These are phyloP conservation scores for Xylaria sp. DNA, from an alignment of 495 filamentous ascomycete genomes.

Conservation along the genomic window DNA sequence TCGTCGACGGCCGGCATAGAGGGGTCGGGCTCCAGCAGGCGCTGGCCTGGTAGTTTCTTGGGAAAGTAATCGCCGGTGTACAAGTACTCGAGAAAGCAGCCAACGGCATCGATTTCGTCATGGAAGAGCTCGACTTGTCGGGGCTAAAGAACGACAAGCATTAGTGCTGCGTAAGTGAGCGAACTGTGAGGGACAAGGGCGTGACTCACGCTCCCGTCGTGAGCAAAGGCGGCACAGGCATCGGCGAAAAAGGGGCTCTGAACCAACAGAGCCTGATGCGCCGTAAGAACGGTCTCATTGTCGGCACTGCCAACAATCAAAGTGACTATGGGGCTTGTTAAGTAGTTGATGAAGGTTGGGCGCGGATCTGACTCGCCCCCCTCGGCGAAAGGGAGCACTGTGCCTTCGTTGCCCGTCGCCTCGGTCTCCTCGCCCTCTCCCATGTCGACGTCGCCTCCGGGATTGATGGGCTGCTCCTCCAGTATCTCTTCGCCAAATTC, in stretches of 20 bases:
- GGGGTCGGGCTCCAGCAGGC: constrained; percentile 64
- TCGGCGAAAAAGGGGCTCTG: constrained; percentile 78
- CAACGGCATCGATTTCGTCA: constrained; percentile 81
- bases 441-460: constrained; percentile 59
- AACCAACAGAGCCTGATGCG: constrained; percentile 78
- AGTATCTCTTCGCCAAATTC: constrained; percentile 46
- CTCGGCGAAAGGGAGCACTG: constrained; percentile 52
- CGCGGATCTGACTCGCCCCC: constrained; percentile 51
- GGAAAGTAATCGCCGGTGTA: constrained; percentile 94
- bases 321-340: constrained; percentile 81
- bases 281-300: constrained; percentile 67
- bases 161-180: constrained; percentile 16
- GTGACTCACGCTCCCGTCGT: constrained; percentile 55
- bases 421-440: constrained; percentile 44
- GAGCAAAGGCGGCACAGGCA: constrained; percentile 62
- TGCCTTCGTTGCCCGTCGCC: constrained; percentile 32
- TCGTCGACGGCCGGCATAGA: constrained; percentile 67
- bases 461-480: constrained; percentile 47
- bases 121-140: constrained; percentile 71
- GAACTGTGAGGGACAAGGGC: background rate
- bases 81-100: constrained; percentile 88
- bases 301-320: constrained; percentile 73
- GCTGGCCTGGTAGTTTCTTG: constrained; percentile 62
- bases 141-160: constrained; percentile 45
- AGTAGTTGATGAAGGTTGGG: constrained; percentile 60